Conservation (phyloP, 805 yeast species). For the Barnettozyma pratensis region DNA sequence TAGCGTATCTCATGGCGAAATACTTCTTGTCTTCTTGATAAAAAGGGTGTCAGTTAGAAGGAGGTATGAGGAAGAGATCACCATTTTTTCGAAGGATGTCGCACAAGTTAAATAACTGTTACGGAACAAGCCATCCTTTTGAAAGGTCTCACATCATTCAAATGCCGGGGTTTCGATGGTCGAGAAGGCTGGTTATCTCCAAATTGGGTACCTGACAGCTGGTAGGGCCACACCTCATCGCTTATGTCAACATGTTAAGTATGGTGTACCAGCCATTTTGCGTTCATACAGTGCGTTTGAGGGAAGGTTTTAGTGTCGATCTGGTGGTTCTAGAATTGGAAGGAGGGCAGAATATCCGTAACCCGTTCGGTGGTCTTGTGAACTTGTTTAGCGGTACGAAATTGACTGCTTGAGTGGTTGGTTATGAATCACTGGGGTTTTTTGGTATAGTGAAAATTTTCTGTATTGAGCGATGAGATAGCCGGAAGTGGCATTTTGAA, state of each 20-base stretch:
- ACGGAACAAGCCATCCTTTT: no score
- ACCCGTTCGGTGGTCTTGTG: no score
- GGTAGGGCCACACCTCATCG: not conserved
- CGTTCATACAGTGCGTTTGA: not conserved
- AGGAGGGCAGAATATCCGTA: not conserved
- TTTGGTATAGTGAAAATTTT: no score
- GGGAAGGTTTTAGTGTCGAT: not conserved
- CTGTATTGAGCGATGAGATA: no score
- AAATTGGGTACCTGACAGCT: not conserved
- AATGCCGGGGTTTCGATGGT: no score
- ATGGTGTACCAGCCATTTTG: not conserved
- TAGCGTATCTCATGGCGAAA: conserved; percentile 7
- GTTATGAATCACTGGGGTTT: no score
- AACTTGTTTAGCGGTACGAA: no score
- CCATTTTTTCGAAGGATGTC: not conserved
- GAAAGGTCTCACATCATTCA: no score
- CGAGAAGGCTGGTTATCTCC: not conserved
- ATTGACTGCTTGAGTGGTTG: no score
- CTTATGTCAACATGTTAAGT: not conserved
- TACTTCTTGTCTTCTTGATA: not conserved
- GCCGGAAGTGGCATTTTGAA: no score
- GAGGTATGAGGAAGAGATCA: not conserved
- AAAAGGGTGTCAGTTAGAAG: not conserved
- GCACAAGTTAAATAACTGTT: not conserved
- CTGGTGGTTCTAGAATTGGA: not conserved